phyloP scores from a whole-genome alignment of 2,329 filamentous ascomycete species.

The Fusarium sp. region DNA sequence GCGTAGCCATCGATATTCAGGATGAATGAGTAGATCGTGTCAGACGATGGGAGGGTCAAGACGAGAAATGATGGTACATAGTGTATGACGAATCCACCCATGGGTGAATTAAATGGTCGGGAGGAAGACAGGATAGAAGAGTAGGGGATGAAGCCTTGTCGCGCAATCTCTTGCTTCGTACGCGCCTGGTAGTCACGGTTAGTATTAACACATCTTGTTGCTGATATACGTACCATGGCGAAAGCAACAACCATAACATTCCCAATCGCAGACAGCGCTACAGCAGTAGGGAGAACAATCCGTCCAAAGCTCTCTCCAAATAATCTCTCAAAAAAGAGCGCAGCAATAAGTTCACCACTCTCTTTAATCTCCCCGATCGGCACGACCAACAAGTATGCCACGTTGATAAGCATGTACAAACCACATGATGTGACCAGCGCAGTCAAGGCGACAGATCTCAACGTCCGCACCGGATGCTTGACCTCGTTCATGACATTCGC shows the following conservation, averaged over 20 bases:
- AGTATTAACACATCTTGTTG: slow-evolving; percentile 19
- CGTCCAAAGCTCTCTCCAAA: slow-evolving; percentile 70
- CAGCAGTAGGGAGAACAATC: slow-evolving; percentile 68
- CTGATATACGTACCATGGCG: slow-evolving; percentile 62
- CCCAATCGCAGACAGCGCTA: slow-evolving; percentile 74
- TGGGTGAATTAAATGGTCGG: slow-evolving; percentile 72
- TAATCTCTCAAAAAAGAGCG: slow-evolving; percentile 72
- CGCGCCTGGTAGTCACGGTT: slow-evolving; percentile 61
- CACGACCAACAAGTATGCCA: slow-evolving; percentile 71
- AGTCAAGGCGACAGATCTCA: slow-evolving; percentile 69
- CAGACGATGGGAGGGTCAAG: slow-evolving; percentile 71
- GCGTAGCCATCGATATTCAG: slow-evolving; percentile 78
- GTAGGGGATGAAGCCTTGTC: slow-evolving; percentile 76
- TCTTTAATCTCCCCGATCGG: slow-evolving; percentile 73
- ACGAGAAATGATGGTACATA: slow-evolving; percentile 75
- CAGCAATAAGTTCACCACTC: slow-evolving; percentile 75
- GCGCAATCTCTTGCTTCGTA: slow-evolving; percentile 77
- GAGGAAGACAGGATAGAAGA: slow-evolving; percentile 70
- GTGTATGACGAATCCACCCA: slow-evolving; percentile 75
- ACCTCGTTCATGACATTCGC: slow-evolving; percentile 80
- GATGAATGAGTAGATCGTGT: slow-evolving; percentile 77
- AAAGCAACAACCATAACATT: slow-evolving; percentile 81
- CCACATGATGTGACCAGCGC: slow-evolving; percentile 70
- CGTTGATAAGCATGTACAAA: slow-evolving; percentile 74
- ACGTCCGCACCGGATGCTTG: slow-evolving; percentile 72